Evolutionary conservation across 177 flowering plant species (phyloP).

Genomic region (Tripterygium wilfordii): DNA sequence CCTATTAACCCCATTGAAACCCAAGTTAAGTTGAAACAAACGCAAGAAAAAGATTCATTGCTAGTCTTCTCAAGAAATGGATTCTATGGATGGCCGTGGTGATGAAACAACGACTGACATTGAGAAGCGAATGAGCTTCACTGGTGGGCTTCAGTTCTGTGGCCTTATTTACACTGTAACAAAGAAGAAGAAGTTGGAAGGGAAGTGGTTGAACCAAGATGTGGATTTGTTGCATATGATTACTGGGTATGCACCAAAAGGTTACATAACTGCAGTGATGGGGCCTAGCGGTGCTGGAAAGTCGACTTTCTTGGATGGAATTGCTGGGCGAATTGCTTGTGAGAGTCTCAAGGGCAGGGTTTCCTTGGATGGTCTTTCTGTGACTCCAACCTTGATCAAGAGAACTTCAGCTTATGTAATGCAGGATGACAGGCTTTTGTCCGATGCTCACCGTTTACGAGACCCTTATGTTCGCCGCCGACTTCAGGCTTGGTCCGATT

Average conservation of each 20-base stretch:
- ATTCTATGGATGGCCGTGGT: constrained; percentile 12
- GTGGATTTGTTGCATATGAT: constrained; percentile 52
- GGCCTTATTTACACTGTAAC: constrained; percentile 52
- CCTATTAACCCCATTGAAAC: not conserved
- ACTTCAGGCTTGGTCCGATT: constrained; percentile 52
- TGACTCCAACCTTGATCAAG: constrained; percentile 58
- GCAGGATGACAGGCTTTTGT: constrained; percentile 73
- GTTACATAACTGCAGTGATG: constrained; percentile 41
- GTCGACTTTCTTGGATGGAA: constrained; percentile 60
- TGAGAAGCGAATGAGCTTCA: constrained; percentile 34
- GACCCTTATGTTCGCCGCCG: constrained; percentile 75
- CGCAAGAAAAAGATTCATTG: not conserved
- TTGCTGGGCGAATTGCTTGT: constrained; percentile 71
- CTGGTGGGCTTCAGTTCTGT: constrained; percentile 55
- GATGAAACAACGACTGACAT: constrained; percentile 46
- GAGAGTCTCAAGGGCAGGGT: constrained; percentile 64
- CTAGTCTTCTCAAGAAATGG: constrained; percentile 21
- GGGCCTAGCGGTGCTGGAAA: constrained; percentile 85
- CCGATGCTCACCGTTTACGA: constrained; percentile 76
- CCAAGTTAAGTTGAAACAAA: not conserved
- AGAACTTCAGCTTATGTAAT: constrained; percentile 69
- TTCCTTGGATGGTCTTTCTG: constrained; percentile 42
- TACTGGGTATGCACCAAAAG: constrained; percentile 65
- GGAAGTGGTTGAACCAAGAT: constrained; percentile 44
- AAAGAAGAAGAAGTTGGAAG: constrained; percentile 38